These are phyloP conservation scores for Solanum bulbocastanum DNA, from an alignment of 257 asterid species.

Conservation along the genomic window DNA sequence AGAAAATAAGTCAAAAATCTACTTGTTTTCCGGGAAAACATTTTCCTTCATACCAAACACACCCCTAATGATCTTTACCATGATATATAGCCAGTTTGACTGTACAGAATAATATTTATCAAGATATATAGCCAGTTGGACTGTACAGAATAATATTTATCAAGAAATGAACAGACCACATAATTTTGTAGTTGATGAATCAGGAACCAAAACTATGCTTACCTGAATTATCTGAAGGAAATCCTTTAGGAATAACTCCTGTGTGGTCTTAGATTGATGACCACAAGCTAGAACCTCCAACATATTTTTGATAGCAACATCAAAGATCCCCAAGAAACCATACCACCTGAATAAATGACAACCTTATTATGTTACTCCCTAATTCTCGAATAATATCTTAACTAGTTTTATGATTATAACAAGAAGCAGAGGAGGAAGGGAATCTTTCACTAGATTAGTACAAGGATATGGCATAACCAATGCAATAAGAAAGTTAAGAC, in stretches of 20 bases:
- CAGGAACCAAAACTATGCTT: background rate
- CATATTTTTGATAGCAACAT: conserved; percentile 78
- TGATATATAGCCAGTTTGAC: background rate
- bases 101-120: background rate
- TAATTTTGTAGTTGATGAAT: background rate
- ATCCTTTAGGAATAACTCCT: conserved; percentile 81
- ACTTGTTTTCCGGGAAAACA: too few relatives aligned
- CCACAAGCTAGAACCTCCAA: conserved; percentile 81
- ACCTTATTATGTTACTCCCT: conserved; percentile 10
- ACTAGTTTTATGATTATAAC: background rate
- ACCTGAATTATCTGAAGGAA: conserved; percentile 87
- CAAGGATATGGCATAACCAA: background rate
- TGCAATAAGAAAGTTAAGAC: background rate
- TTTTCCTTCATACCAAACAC: too few relatives aligned
- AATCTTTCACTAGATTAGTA: background rate
- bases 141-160: background rate
- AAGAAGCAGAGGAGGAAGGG: background rate
- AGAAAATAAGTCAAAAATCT: too few relatives aligned
- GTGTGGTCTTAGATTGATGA: conserved; percentile 80
- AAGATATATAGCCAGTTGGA: background rate
- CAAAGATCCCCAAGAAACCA: conserved; percentile 80
- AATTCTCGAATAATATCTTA: background rate
- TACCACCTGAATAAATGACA: conserved; percentile 71
- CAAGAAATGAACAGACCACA: background rate
- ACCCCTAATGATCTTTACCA: background rate